These are phyloP conservation scores for Stentor coeruleus DNA, from an alignment of 73 alveolate species.

Conservation along the genomic window DNA sequence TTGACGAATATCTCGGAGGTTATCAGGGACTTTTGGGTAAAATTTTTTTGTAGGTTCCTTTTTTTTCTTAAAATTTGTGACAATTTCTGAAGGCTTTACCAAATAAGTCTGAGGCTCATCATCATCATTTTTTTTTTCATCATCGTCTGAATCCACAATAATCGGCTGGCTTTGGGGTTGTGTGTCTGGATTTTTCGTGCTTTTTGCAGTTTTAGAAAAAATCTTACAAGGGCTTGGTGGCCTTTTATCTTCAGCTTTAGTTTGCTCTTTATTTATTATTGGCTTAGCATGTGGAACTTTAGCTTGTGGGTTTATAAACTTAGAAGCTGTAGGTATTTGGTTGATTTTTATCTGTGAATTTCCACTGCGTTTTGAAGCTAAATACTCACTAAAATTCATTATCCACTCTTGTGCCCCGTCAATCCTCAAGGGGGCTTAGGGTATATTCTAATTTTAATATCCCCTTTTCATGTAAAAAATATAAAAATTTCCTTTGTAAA, in stretches of 20 bases:
- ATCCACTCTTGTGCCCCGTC: too few species aligned
- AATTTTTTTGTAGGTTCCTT: not conserved
- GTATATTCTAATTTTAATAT: too few species aligned
- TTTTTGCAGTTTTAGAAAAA: too few species aligned
- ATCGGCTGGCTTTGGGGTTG: too few species aligned
- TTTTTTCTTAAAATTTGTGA: not conserved
- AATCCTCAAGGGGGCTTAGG: too few species aligned
- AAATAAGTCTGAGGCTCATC: not conserved
- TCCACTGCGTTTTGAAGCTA: not conserved
- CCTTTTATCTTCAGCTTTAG: too few species aligned
- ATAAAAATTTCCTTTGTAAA: too few species aligned
- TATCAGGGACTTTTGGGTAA: conserved; percentile 15
- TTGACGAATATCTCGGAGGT: not conserved
- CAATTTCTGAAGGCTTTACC: not conserved
- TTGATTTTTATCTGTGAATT: not conserved
- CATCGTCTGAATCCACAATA: not conserved
- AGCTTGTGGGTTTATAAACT: not conserved
- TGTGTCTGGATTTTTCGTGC: too few species aligned
- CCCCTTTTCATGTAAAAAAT: too few species aligned
- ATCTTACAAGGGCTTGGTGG: too few species aligned
- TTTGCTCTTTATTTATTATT: too few species aligned
- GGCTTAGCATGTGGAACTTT: too few species aligned
- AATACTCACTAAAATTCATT: not conserved
- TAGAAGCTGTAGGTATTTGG: not conserved
- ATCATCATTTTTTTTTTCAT: not conserved